phyloP scores from a whole-genome alignment of 2,329 filamentous ascomycete species.

The Coleophoma eucalyptorum region DNA sequence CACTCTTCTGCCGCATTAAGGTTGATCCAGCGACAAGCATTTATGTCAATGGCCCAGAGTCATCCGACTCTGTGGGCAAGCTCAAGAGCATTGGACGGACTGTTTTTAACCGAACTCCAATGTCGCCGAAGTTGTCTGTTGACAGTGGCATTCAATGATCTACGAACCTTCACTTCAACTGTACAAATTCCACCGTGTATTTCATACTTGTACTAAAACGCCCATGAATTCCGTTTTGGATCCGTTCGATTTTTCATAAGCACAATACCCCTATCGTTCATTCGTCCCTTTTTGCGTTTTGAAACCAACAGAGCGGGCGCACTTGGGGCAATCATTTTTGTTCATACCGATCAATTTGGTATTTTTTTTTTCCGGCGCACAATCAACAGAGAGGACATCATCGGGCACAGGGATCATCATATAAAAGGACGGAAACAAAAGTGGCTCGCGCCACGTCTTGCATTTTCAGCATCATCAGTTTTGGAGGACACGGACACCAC shows the following conservation, averaged over 20 bases:
- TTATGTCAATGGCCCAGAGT: slow-evolving; percentile 46
- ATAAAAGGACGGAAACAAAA: slow-evolving; percentile 27
- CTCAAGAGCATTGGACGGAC: slow-evolving; percentile 53
- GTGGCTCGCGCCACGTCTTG: slow-evolving; percentile 26
- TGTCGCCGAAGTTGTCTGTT: slow-evolving; percentile 20
- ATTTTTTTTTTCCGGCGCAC: slow-evolving; percentile 16
- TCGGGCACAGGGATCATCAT: slow-evolving; percentile 16
- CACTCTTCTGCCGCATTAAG: slow-evolving; percentile 84
- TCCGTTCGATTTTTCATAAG: slow-evolving; percentile 10
- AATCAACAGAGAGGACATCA: slow-evolving; percentile 14
- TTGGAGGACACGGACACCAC: too few relatives aligned
- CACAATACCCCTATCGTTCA: slow-evolving; percentile 2
- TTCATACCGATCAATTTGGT: slow-evolving; percentile 20
- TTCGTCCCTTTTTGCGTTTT: not conserved
- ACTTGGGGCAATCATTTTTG: not conserved
- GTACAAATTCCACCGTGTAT: slow-evolving; percentile 15
- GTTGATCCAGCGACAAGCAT: slow-evolving; percentile 55
- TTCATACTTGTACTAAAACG: slow-evolving; percentile 14
- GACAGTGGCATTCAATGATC: slow-evolving; percentile 15
- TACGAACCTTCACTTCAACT: slow-evolving; percentile 12
- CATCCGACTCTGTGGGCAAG: slow-evolving; percentile 43
- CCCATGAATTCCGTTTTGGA: slow-evolving; percentile 11
- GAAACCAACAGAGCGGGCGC: not conserved
- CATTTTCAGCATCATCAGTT: slow-evolving; percentile 7
- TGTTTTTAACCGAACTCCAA: slow-evolving; percentile 47